Evolutionary conservation across 495 filamentous ascomycete species (phyloP).

Genomic region (Aspergillus bertholletiae): DNA sequence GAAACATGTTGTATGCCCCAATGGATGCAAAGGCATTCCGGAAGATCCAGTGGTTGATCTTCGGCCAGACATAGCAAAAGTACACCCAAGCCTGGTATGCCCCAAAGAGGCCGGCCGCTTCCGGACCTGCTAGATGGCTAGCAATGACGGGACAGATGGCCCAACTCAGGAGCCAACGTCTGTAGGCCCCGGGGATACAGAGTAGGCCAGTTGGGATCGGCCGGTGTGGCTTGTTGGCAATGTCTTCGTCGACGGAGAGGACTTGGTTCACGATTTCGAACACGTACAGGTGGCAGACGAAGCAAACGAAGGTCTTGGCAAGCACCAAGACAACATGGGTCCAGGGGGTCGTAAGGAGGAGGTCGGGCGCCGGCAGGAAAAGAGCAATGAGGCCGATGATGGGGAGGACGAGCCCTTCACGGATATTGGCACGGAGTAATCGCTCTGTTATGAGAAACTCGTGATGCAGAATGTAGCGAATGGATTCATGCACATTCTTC

Average conservation of each 20-base stretch:
- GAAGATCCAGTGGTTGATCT: conserved; percentile 12
- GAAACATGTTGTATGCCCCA: conserved; percentile 7
- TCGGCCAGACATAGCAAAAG: conserved; percentile 8
- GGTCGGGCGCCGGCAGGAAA: neutral
- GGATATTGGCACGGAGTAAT: neutral
- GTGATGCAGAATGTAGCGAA: neutral
- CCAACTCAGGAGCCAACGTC: conserved; percentile 12
- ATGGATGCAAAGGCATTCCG: conserved; percentile 15
- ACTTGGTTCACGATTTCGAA: conserved; percentile 23
- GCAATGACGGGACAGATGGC: neutral
- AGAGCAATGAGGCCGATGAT: neutral
- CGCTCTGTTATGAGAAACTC: neutral
- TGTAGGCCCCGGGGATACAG: conserved; percentile 5
- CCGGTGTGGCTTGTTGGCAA: conserved; percentile 19
- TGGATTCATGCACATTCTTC: neutral
- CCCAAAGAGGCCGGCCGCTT: conserved; percentile 8
- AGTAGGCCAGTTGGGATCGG: conserved; percentile 17
- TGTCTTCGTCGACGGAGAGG: conserved; percentile 15
- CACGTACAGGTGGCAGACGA: conserved; percentile 3
- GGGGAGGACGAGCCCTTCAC: neutral
- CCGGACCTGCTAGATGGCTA: neutral
- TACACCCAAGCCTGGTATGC: conserved; percentile 10
- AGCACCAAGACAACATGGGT: neutral
- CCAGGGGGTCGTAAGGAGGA: neutral
- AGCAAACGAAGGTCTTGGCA: neutral